A percentile compares a stretch with the other conserved stretches of the same genome.
These are phyloP conservation scores for Neohortaea acidophila DNA, from an alignment of 495 filamentous ascomycete genomes.

Conservation along the genomic window DNA sequence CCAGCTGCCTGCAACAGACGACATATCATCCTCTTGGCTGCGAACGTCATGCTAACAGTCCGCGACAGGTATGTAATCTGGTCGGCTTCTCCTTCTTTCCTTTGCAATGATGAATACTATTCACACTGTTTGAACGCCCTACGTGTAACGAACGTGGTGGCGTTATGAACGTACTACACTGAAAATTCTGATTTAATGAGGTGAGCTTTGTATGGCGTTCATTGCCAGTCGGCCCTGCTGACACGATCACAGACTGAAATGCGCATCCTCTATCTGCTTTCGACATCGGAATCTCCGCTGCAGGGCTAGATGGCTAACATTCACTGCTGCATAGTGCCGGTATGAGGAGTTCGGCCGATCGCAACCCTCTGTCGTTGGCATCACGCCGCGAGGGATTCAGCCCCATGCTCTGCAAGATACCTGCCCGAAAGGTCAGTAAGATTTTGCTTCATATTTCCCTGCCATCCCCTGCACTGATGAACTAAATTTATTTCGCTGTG, in stretches of 20 bases:
- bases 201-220: conserved; percentile 30
- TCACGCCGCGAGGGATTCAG: not conserved
- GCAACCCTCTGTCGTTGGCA: not conserved
- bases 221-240: not conserved
- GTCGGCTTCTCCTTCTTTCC: not conserved
- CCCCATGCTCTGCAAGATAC: conserved; percentile 1
- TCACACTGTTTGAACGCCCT: conserved; percentile 95
- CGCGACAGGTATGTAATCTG: conserved; percentile 2
- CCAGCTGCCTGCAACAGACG: conserved; percentile 12
- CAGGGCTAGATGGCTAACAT: not conserved
- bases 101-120: conserved; percentile 62
- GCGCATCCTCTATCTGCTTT: not conserved
- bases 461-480: conserved; percentile 41
- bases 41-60: conserved; percentile 16
- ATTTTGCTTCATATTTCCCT: not conserved
- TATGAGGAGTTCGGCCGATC: not conserved
- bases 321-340: not conserved
- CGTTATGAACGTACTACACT: conserved; percentile 63
- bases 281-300: no score
- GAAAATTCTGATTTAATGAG: conserved; percentile 99
- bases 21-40: conserved; percentile 26
- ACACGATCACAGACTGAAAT: conserved; percentile 8
- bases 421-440: conserved; percentile 21
- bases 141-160: conserved; percentile 29
- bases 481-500: conserved; percentile 56